Percentiles rank a stretch among this genome's conserved stretches.
Conservation (phyloP, 306 rosid species). For the Lotus japonicus region DNA sequence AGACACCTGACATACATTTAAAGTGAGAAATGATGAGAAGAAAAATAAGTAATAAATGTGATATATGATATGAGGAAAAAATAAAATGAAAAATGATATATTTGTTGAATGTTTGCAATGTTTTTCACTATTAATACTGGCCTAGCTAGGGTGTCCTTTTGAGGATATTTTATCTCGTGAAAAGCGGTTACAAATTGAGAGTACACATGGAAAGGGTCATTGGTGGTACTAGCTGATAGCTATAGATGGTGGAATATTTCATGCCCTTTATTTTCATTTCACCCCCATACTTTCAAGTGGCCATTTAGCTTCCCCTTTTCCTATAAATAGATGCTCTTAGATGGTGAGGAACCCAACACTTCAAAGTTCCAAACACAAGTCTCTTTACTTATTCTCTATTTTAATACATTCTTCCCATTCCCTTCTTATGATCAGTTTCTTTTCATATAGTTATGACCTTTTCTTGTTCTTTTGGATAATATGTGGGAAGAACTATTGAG, state of each 20-base stretch:
- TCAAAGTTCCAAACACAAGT: neutral
- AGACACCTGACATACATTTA: too few relatives aligned
- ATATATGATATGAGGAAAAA: too few relatives aligned
- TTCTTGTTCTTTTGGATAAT: neutral
- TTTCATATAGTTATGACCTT: neutral
- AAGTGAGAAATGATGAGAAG: too few relatives aligned
- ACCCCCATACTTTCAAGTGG: conserved; percentile 19
- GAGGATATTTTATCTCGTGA: conserved; percentile 45
- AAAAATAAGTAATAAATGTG: too few relatives aligned
- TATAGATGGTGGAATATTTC: conserved; percentile 18
- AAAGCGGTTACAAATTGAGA: conserved; percentile 41
- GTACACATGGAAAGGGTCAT: conserved; percentile 24
- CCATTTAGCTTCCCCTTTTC: neutral
- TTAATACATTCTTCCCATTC: neutral
- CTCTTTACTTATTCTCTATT: neutral
- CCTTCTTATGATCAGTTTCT: neutral
- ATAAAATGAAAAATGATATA: too few relatives aligned
- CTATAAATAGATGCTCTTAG: conserved; percentile 58
- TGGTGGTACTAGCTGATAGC: conserved; percentile 12
- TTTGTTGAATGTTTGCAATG: too few relatives aligned
- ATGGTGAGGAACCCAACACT: conserved; percentile 21
- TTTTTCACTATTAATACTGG: too few relatives aligned
- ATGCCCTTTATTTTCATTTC: conserved; percentile 7
- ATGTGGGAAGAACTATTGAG: neutral
- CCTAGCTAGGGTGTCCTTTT: conserved; percentile 30